Percentiles rank a stretch among this genome's conserved stretches.
These are phyloP conservation scores for Amaranthus cruentus DNA, from an alignment of 148 eudicot species.

Conservation along the genomic window DNA sequence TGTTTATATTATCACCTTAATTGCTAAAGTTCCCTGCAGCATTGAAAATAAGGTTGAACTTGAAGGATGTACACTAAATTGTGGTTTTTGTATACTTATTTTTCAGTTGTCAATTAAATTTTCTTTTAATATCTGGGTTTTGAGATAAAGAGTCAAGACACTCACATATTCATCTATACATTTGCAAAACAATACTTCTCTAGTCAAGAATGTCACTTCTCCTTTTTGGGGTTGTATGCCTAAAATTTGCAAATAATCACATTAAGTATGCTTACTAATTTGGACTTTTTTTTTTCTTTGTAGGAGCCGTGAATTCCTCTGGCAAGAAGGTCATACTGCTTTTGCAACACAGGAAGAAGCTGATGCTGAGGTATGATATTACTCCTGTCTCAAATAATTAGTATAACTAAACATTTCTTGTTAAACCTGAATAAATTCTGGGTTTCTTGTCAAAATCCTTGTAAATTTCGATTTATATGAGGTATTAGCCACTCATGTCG, in stretches of 20 bases:
- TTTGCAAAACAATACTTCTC: neutral
- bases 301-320: slow-evolving; percentile 98
- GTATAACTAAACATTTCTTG: neutral
- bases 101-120: neutral
- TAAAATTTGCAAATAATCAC: neutral
- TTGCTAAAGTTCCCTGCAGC: neutral
- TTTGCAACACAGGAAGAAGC: slow-evolving; percentile 93
- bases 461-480: no score
- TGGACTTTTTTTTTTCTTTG: slow-evolving; percentile 15
- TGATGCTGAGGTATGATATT: slow-evolving; percentile 65
- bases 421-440: neutral
- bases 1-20: neutral
- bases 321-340: slow-evolving; percentile 99
- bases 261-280: neutral
- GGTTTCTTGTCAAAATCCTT: no score
- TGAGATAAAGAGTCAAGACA: neutral
- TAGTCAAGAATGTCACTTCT: neutral
- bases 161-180: neutral
- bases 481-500: neutral
- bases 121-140: neutral
- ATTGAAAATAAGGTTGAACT: neutral
- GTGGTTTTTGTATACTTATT: neutral
- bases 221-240: neutral
- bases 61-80: neutral
- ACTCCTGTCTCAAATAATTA: neutral